Base-by-base conservation (phyloP, 2,329 filamentous ascomycete genomes). In the Thelonectria blattea region DNA sequence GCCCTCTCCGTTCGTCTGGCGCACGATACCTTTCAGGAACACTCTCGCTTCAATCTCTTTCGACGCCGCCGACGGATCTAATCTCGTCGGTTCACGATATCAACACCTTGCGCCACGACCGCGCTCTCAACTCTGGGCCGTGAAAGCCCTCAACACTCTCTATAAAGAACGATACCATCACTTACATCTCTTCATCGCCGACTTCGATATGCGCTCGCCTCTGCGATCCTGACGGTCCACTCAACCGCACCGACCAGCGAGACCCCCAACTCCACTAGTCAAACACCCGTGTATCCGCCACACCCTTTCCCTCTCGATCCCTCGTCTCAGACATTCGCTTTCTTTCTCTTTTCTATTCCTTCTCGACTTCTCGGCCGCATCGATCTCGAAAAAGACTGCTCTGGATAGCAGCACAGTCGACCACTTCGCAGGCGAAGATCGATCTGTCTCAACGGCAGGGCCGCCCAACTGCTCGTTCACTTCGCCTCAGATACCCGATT, bases 391-490 rank as follows among this genome's bases (percentile, higher is more conserved):
- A 3, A 17, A 54, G 53, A 52, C 51, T 67, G 61, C 60, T 65
- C 64, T 64, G 64, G 58, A 62, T 62, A 69, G 62, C 65, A 62
- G 57, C 76, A 75, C 72, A 73, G 76, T 80, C 79, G 77, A 75
- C 69, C 69, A 53, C 77, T 80, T 82, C 79, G 79, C 81, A 69
- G 81, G 81, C 79, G 80, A 81, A 75, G 74, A 75, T 76, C 79
- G 77, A 81, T 75, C 66, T 74, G 78, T 78, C 77, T 73, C 72
- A 62, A 74, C 77, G 78, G 78, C 78, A 63, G 78, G 76, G 65
- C 78, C 76, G 75, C 65, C 56, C 65, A 58, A 52, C 39, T 54
- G 51, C 52, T 45, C 48, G 49, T 58, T 27, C 32, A 49, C 49
- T 59, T 64, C 65, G 18, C 34, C 27, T 56, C 42, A 55, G 57